These are phyloP conservation scores for Pseudocercospora musae DNA, from an alignment of 2,329 filamentous ascomycete species.

Conservation along the genomic window DNA sequence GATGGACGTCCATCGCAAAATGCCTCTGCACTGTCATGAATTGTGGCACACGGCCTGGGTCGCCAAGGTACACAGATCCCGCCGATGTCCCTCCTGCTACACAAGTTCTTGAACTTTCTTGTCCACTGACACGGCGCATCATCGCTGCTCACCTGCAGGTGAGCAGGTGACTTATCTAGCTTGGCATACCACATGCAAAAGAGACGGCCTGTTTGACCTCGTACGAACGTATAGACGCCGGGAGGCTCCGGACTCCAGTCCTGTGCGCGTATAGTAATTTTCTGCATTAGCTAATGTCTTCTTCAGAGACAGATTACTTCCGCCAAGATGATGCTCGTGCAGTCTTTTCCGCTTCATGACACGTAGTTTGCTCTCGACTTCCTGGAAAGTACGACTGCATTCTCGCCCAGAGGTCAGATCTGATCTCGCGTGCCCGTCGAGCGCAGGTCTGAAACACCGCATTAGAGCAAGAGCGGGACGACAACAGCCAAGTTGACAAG, in stretches of 20 bases:
- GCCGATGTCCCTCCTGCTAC: background rate
- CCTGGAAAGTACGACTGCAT: background rate
- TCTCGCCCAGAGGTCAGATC: background rate
- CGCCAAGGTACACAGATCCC: background rate
- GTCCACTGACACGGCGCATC: background rate
- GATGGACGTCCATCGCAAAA: background rate
- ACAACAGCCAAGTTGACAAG: background rate
- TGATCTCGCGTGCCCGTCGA: background rate
- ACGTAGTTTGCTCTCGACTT: background rate
- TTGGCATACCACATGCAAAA: background rate
- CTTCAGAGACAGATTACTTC: background rate
- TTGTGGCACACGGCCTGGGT: background rate
- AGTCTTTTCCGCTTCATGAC: background rate
- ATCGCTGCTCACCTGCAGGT: background rate
- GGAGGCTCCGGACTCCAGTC: background rate
- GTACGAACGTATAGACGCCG: background rate
- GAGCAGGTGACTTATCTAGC: background rate
- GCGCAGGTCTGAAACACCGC: background rate
- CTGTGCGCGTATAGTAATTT: background rate
- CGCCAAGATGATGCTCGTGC: background rate
- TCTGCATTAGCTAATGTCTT: background rate
- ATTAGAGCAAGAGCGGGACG: background rate
- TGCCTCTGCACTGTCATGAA: background rate
- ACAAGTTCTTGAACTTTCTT: background rate
- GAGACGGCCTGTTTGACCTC: background rate